These are phyloP conservation scores for Cyclotella atomus DNA, from an alignment of 108 stramenopile species.

Conservation along the genomic window DNA sequence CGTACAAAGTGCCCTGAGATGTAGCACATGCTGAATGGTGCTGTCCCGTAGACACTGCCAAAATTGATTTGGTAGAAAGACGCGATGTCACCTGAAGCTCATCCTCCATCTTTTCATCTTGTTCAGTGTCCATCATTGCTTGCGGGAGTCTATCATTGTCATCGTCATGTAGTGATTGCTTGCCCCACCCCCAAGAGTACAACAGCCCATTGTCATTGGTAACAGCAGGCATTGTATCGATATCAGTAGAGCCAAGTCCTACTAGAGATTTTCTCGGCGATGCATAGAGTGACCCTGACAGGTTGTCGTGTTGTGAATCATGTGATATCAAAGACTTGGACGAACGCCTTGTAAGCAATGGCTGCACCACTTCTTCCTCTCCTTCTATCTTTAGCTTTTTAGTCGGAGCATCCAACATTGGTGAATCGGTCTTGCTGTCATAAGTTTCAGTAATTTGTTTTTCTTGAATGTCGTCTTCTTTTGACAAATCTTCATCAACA, in stretches of 20 bases:
- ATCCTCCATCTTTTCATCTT: conserved; percentile 2
- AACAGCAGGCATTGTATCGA: neutral
- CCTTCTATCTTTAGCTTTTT: conserved; percentile 16
- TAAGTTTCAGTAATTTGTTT: neutral
- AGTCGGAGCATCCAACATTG: neutral
- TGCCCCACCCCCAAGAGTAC: conserved; percentile 56
- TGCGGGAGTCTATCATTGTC: conserved; percentile 21
- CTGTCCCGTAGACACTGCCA: conserved; percentile 49
- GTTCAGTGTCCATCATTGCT: conserved; percentile 6
- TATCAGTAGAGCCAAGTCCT: neutral
- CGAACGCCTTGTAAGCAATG: neutral
- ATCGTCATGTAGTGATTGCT: conserved; percentile 60
- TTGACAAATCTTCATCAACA: conserved; percentile 1
- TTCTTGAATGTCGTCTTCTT: neutral
- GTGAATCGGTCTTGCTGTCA: neutral
- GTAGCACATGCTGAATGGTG: conserved; percentile 67
- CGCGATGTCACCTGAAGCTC: conserved; percentile 44
- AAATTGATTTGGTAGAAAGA: conserved; percentile 54
- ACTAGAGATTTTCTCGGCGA: conserved; percentile 11
- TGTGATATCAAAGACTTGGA: conserved; percentile 1
- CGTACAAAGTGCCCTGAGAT: conserved; percentile 50
- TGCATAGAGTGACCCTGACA: conserved; percentile 17
- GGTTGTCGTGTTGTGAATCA: conserved; percentile 13
- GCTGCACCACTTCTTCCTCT: conserved; percentile 13
- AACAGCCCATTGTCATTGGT: conserved; percentile 24